Percentiles rank a stretch among this genome's conserved stretches.
Conservation (phyloP, 768 basidiomycete species). For the Collybiopsis luxurians region DNA sequence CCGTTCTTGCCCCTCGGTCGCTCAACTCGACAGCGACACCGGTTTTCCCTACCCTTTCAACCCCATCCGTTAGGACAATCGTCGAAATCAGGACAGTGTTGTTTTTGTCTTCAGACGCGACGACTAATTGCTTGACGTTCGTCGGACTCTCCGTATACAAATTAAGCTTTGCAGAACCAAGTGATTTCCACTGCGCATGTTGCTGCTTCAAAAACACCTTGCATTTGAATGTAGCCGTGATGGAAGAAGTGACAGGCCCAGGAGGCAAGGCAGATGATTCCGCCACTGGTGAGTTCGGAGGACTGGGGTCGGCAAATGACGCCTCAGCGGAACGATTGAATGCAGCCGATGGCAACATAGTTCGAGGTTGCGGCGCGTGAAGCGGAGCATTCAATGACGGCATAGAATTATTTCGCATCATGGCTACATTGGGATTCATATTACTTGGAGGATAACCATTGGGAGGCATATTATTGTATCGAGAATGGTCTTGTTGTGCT, state of each 20-base stretch:
- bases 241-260: slow-evolving; percentile 72
- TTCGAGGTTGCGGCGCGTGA: slow-evolving; percentile 43
- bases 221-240: slow-evolving; percentile 94
- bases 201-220: slow-evolving; percentile 96
- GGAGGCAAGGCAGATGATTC: slow-evolving; percentile 44
- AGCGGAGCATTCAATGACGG: slow-evolving; percentile 13
- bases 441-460: slow-evolving; percentile 29
- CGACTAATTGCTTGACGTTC: slow-evolving; percentile 94
- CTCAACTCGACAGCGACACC: slow-evolving; percentile 96
- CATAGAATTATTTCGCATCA: slow-evolving; percentile 1
- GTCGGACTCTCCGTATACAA: slow-evolving; percentile 84
- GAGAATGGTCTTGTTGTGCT: slow-evolving; percentile 35
- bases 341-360: slow-evolving; percentile 64
- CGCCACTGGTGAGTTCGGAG: slow-evolving; percentile 77
- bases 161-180: slow-evolving; percentile 85
- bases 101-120: slow-evolving; percentile 78
- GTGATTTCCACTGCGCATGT: slow-evolving; percentile 96
- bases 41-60: slow-evolving; percentile 98
- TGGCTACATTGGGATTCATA: slow-evolving; percentile 15
- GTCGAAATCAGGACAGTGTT: slow-evolving; percentile 87
- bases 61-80: slow-evolving; percentile 93
- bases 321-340: slow-evolving; percentile 49
- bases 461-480: slow-evolving; percentile 29
- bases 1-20: slow-evolving; percentile 87
- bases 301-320: slow-evolving; percentile 69